Percentiles rank a stretch among this genome's conserved stretches.
Conservation (phyloP, 1,284 basidiomycete genomes). For the Malassezia restricta region DNA sequence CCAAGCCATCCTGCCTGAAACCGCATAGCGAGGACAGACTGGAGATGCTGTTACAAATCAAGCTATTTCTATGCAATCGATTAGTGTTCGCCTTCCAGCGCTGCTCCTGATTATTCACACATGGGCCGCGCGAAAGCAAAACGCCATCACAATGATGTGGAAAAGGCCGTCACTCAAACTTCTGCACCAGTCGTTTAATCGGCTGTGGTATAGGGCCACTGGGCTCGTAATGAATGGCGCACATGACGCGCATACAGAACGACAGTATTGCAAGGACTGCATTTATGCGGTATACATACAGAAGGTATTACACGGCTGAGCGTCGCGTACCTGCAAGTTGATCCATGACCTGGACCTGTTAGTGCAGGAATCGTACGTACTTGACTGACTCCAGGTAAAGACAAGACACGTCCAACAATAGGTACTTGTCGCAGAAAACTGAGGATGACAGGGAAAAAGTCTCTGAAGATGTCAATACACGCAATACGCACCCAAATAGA, state of each 20-base stretch:
- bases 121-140: no score
- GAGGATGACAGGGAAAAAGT: slow-evolving; percentile 97
- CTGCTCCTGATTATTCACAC: no score
- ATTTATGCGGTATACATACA: no score
- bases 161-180: no score
- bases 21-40: not conserved
- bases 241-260: no score
- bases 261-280: no score
- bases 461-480: slow-evolving; percentile 52
- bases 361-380: slow-evolving; percentile 28
- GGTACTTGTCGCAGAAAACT: slow-evolving; percentile 91
- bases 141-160: no score
- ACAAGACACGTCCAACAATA: slow-evolving; percentile 73
- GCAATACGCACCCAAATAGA: slow-evolving; percentile 72
- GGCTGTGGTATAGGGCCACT: no score
- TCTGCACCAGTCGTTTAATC: no score
- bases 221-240: no score
- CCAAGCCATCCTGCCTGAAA: not conserved
- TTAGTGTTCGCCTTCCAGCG: no score
- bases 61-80: no score
- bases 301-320: slow-evolving; percentile 43
- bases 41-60: not conserved
- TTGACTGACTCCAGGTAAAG: slow-evolving; percentile 55
- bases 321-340: slow-evolving; percentile 47
- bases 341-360: slow-evolving; percentile 42